Percentiles rank a stretch among this genome's conserved stretches.
Conservation (phyloP, 192 early-diverging fungal genomes). For the Spizellomyces sp. region DNA sequence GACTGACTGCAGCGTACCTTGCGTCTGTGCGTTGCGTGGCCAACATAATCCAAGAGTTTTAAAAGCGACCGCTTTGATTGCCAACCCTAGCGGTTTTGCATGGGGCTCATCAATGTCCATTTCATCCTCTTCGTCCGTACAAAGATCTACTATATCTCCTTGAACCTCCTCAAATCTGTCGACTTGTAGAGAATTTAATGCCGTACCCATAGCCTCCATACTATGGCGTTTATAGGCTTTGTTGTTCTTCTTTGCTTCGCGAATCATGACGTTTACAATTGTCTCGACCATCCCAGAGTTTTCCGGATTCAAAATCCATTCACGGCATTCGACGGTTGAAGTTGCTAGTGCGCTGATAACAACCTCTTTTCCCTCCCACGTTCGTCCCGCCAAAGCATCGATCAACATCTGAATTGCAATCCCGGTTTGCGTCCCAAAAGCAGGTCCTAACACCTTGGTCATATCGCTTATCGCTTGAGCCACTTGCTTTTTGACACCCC, state of each 20-base stretch:
- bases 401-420: slow-evolving; percentile 62
- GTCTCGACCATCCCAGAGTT: slow-evolving; percentile 47
- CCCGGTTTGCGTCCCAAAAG: slow-evolving; percentile 48
- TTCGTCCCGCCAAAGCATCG: slow-evolving; percentile 64
- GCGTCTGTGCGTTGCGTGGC: slow-evolving; percentile 37
- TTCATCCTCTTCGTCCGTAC: slow-evolving; percentile 26
- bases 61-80: slow-evolving; percentile 70
- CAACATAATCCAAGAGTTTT: slow-evolving; percentile 66
- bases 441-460: slow-evolving; percentile 51
- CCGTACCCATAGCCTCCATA: slow-evolving; percentile 62
- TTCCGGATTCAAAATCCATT: slow-evolving; percentile 44
- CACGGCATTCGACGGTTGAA: slow-evolving; percentile 56
- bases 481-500: slow-evolving; percentile 78
- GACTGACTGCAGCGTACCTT: slow-evolving; percentile 51
- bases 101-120: slow-evolving; percentile 60
- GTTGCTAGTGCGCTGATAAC: slow-evolving; percentile 66
- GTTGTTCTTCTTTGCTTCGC: slow-evolving; percentile 78
- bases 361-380: slow-evolving; percentile 82
- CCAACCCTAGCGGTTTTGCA: slow-evolving; percentile 59
- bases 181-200: slow-evolving; percentile 60
- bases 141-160: slow-evolving; percentile 15
- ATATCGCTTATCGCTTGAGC: slow-evolving; percentile 67
- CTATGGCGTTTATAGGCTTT: slow-evolving; percentile 67
- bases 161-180: slow-evolving; percentile 60
- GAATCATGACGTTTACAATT: slow-evolving; percentile 51